Evolutionary conservation across 2,329 filamentous ascomycete genomes (phyloP).

Genomic region (Massarina eburnea): DNA sequence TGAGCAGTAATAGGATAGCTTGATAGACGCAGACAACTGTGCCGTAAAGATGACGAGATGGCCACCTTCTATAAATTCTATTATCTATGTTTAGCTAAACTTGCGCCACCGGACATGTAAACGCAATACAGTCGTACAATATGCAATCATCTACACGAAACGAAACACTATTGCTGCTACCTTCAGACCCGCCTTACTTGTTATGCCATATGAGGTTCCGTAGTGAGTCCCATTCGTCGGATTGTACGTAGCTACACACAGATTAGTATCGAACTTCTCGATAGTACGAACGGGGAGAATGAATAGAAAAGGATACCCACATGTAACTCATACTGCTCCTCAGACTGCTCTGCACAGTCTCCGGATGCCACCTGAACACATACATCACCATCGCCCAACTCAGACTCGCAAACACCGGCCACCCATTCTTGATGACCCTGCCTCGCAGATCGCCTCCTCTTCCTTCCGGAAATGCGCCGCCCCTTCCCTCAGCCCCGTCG

Average conservation of each 20-base stretch:
- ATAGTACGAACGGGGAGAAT: background rate
- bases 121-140: background rate
- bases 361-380: constrained; percentile 87
- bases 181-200: constrained; percentile 49
- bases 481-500: constrained; percentile 12
- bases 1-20: too few relatives aligned
- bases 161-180: background rate
- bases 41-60: too few relatives aligned
- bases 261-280: constrained; percentile 11
- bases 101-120: background rate
- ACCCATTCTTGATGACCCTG: constrained; percentile 63
- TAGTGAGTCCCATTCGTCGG: constrained; percentile 85
- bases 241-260: constrained; percentile 66
- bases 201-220: constrained; percentile 87
- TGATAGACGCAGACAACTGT: too few relatives aligned
- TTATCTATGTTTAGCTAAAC: background rate
- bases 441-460: constrained; percentile 35
- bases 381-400: constrained; percentile 97
- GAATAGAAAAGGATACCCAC: constrained; percentile 55
- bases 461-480: constrained; percentile 44
- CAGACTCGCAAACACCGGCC: constrained; percentile 87
- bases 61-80: background rate
- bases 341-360: constrained; percentile 87
- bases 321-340: constrained; percentile 97
- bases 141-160: constrained; percentile 4